Evolutionary conservation across 2,329 filamentous ascomycete species (phyloP).

Genomic region (Juglanconis sp.): DNA sequence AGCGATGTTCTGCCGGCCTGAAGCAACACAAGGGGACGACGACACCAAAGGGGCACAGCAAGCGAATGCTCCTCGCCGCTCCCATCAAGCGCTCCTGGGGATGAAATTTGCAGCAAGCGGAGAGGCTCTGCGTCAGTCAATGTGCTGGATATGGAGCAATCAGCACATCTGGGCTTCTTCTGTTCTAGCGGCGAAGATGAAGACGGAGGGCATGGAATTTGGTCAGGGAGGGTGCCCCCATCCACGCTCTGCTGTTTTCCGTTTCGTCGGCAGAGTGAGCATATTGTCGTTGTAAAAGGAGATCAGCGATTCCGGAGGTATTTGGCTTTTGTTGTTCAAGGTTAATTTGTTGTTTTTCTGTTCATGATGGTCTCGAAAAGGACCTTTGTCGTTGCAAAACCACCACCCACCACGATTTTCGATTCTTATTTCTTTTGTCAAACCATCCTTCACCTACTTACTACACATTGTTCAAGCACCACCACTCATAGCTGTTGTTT

Average conservation of each 20-base stretch:
- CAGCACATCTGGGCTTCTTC: no score
- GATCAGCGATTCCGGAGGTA: constrained; percentile 13
- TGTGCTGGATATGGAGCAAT: no score
- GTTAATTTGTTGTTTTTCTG: constrained; percentile 3
- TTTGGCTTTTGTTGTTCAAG: constrained; percentile 14
- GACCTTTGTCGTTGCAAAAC: neutral
- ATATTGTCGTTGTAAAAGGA: constrained; percentile 10
- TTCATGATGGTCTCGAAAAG: constrained; percentile 4
- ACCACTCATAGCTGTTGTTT: constrained; percentile 11
- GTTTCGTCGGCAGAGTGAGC: constrained; percentile 1
- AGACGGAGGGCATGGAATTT: neutral
- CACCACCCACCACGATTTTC: constrained; percentile 1
- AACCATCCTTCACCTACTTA: constrained; percentile 9
- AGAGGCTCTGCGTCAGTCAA: no score
- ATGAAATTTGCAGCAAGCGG: no score
- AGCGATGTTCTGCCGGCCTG: constrained; percentile 18
- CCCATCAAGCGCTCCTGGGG: neutral
- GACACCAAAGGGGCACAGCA: neutral
- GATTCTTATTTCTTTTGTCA: constrained; percentile 22
- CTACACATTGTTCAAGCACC: neutral
- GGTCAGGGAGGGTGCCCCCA: neutral
- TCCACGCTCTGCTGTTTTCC: constrained; percentile 4
- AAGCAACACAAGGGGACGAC: constrained; percentile 6
- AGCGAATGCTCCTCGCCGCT: neutral
- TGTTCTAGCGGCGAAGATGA: neutral